Evolutionary conservation across 176 grass and related monocot genomes (phyloP).

Genomic region (Eleusine indica): DNA sequence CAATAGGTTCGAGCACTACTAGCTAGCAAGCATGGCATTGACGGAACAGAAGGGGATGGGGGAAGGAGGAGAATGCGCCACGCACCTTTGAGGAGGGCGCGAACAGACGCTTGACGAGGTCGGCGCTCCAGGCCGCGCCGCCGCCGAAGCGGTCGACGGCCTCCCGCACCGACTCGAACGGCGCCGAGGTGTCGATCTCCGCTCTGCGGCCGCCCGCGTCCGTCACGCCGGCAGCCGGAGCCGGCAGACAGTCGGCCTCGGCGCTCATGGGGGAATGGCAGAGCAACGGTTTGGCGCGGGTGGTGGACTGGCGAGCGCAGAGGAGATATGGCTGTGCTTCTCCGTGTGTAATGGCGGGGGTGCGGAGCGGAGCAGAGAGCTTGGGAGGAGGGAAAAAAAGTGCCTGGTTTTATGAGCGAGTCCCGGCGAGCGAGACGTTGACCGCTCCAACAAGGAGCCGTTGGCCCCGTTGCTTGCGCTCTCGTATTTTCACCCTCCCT

Average conservation of each 20-base stretch:
- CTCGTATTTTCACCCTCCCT: too few relatives aligned
- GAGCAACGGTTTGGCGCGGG: not conserved
- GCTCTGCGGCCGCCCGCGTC: slow-evolving; percentile 39
- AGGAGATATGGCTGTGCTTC: not conserved
- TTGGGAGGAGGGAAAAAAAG: slow-evolving; percentile 1
- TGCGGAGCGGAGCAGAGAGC: not conserved
- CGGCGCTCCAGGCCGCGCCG: slow-evolving; percentile 74
- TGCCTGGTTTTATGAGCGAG: not conserved
- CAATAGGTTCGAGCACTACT: not conserved
- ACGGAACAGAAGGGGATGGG: not conserved
- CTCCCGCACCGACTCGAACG: slow-evolving; percentile 89
- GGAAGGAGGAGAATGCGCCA: not conserved
- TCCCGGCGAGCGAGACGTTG: slow-evolving; percentile 32
- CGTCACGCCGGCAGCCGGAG: not conserved
- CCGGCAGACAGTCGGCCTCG: slow-evolving; percentile 23
- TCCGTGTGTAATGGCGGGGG: not conserved
- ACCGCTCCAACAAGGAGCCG: slow-evolving; percentile 43
- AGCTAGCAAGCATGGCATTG: not conserved
- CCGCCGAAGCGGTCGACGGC: slow-evolving; percentile 89
- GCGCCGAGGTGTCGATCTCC: slow-evolving; percentile 94
- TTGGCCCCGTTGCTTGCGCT: slow-evolving; percentile 23
- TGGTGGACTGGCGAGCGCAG: not conserved
- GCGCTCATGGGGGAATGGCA: slow-evolving; percentile 13
- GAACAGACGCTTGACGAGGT: slow-evolving; percentile 55
- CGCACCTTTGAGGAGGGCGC: slow-evolving; percentile 32